Percentiles rank a stretch among this genome's conserved stretches.
These are phyloP conservation scores for Mastigamoeba balamuthi DNA, from an alignment of 78 protist genomes.

Conservation along the genomic window DNA sequence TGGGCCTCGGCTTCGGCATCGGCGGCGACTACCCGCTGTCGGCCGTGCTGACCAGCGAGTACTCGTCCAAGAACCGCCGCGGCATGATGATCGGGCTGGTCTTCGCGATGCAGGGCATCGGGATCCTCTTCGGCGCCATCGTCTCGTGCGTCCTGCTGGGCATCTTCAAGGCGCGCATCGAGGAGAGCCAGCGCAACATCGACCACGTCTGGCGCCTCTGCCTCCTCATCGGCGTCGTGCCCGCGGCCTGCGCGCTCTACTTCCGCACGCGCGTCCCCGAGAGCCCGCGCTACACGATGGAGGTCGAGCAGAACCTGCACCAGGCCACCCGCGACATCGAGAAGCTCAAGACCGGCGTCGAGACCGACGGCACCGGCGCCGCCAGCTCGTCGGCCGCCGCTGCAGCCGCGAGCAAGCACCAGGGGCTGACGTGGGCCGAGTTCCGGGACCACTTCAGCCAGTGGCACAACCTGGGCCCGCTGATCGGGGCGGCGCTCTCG, in stretches of 20 bases:
- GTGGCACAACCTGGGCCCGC: no score
- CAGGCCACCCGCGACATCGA: background rate
- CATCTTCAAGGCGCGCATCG: background rate
- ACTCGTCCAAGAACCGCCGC: slow-evolving; percentile 3
- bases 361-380: no score
- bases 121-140: slow-evolving; percentile 36
- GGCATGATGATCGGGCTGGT: slow-evolving; percentile 44
- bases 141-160: slow-evolving; percentile 3
- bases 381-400: no score
- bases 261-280: background rate
- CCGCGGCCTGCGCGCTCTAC: background rate
- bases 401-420: no score
- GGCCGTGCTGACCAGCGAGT: slow-evolving; percentile 51
- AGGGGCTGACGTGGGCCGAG: no score
- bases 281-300: background rate
- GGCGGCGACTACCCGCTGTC: slow-evolving; percentile 76
- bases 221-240: slow-evolving; percentile 1
- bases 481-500: slow-evolving; percentile 59
- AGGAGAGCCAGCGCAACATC: background rate
- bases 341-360: no score
- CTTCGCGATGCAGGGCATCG: slow-evolving; percentile 74
- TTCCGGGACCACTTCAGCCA: no score
- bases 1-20: slow-evolving; percentile 64
- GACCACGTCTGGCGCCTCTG: slow-evolving; percentile 51
- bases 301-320: background rate